These are phyloP conservation scores for Closterium sp. DNA, from an alignment of 139 green algal genomes.

Conservation along the genomic window DNA sequence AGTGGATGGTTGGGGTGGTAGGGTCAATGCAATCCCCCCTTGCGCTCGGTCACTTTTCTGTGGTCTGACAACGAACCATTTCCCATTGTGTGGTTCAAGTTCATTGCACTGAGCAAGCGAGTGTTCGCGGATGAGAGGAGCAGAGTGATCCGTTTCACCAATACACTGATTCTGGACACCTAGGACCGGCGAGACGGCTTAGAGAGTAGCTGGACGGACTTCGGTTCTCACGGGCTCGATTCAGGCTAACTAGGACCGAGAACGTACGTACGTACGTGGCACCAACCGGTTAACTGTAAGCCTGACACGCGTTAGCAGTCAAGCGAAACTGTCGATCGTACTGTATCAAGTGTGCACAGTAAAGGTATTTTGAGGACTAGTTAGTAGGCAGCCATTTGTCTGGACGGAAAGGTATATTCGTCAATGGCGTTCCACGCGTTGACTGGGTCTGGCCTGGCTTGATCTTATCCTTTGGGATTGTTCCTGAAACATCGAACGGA, in stretches of 20 bases:
- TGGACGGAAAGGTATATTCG: neutral
- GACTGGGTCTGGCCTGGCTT: neutral
- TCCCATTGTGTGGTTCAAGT: neutral
- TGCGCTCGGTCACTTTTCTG: neutral
- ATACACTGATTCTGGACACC: neutral
- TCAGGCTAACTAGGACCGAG: neutral
- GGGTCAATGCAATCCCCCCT: neutral
- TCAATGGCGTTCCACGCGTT: neutral
- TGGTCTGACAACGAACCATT: neutral
- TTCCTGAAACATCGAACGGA: neutral
- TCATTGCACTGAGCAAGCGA: neutral
- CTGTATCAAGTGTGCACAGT: too few species aligned
- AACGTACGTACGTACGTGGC: neutral
- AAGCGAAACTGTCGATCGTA: neutral
- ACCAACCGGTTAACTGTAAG: neutral
- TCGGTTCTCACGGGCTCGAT: neutral
- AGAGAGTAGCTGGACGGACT: neutral
- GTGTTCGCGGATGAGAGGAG: neutral
- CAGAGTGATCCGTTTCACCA: neutral
- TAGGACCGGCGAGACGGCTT: neutral
- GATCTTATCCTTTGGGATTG: neutral
- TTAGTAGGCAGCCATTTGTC: too few species aligned
- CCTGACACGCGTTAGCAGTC: neutral
- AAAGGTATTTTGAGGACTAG: too few species aligned
- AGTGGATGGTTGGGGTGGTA: neutral